These are phyloP conservation scores for Carallia pectinifolia DNA, from an alignment of 345 rosid species.

Conservation along the genomic window DNA sequence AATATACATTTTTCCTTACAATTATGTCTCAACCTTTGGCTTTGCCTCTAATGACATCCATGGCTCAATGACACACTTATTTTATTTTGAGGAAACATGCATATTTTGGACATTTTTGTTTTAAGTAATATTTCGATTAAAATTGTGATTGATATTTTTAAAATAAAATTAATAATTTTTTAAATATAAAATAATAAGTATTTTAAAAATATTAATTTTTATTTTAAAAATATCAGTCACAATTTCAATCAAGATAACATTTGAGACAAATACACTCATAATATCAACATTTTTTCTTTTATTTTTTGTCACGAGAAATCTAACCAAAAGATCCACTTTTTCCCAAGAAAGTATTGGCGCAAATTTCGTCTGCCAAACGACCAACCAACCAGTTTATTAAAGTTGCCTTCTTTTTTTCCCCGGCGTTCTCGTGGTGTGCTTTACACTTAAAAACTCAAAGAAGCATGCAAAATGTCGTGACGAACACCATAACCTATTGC, in stretches of 20 bases:
- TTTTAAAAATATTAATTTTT: too few relatives aligned
- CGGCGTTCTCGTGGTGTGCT: conserved; percentile 32
- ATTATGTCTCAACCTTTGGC: too few relatives aligned
- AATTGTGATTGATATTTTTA: too few relatives aligned
- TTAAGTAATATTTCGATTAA: too few relatives aligned
- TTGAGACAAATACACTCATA: too few relatives aligned
- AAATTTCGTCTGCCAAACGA: conserved; percentile 25
- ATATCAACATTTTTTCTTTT: background rate
- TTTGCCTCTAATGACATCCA: too few relatives aligned
- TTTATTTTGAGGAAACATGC: background rate
- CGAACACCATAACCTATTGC: background rate
- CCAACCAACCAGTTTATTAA: background rate
- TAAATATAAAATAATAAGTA: too few relatives aligned
- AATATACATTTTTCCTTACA: too few relatives aligned
- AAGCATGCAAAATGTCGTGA: conserved; percentile 7
- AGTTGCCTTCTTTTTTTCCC: background rate
- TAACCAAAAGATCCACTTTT: conserved; percentile 13
- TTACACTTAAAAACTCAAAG: background rate
- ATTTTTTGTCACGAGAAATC: conserved; percentile 41
- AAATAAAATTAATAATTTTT: too few relatives aligned
- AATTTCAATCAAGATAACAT: too few relatives aligned
- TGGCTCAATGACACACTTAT: background rate
- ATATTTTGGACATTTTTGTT: too few relatives aligned
- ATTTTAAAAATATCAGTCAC: too few relatives aligned
- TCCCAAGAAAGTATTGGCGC: conserved; percentile 21